Evolutionary conservation across 1,284 basidiomycete genomes (phyloP), one percentile per base, ranked within the genome.

Genomic region (Pseudozyma pruni): DNA sequence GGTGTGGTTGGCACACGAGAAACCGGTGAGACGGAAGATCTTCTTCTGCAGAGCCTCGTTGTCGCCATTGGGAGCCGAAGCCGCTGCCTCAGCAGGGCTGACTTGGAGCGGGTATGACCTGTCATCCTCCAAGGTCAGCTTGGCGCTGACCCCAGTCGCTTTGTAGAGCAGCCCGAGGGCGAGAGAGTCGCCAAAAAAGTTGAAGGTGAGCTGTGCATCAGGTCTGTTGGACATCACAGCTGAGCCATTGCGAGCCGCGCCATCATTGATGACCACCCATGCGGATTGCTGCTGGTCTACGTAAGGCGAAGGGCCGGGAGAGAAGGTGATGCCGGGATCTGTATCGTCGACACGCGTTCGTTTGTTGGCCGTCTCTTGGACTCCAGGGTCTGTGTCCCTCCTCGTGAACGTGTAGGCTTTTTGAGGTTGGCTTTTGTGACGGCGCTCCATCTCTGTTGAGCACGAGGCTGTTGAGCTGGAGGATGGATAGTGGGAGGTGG

Each of bases 271-370:
- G 45, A 46, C 31, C 10, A 33, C 25, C 54, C 54, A 64, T 22
- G 35, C 23, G 20, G 54, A 41, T 5, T 38, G 11, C 6, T 37
- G 16, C 13, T 32, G 35, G 25, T n/a, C 9, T 16, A 16, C 4
- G 17, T 45, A 64, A 3, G 61, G 61, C 5, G 54, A 53, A n/a
- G 41, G 17, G 11, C 45, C 45, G 17, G 55, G 61, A 2, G 44
- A n/a, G 33, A 57, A 57, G 31, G 37, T 13, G 45, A 64, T 53
- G 20, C 32, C 20, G 2, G 54, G 54, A 22, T 58, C 50, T 5
- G 44, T 53, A 32, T 57, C 61, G 32, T 64, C 61, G 61, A 64
- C 31, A 53, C 61, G 61, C 31, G 50, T 57, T 9, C 54, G 27
- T 14, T 39, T 35, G 5, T 34, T 4, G 20, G 39, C 27, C 1